Percentiles rank a stretch among this genome's conserved stretches.
These are phyloP conservation scores for Saccharomyces kudriavzevii DNA, from an alignment of 805 yeast species.

Conservation along the genomic window DNA sequence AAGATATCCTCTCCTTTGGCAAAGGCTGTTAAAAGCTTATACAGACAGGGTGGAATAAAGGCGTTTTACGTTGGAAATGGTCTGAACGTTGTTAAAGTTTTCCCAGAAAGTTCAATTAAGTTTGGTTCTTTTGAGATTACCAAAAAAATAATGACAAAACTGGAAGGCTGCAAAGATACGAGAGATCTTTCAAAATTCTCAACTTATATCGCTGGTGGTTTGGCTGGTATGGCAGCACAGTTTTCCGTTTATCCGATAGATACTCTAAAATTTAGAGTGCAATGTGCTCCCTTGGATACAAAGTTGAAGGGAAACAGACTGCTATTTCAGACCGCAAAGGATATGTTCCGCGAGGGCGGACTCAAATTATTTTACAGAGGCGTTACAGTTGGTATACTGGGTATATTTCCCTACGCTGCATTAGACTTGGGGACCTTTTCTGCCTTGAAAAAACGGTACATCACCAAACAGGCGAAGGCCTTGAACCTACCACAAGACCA, in stretches of 20 bases:
- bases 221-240: constrained; percentile 93
- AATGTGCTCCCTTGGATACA: constrained; percentile 77
- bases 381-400: constrained; percentile 80
- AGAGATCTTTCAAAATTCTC: constrained; percentile 63
- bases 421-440: constrained; percentile 90
- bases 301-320: constrained; percentile 53
- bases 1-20: constrained; percentile 65
- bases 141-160: constrained; percentile 58
- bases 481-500: constrained; percentile 50
- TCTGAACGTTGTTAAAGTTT: constrained; percentile 81
- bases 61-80: constrained; percentile 96
- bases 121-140: constrained; percentile 91
- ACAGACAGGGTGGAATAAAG: constrained; percentile 79
- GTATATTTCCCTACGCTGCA: constrained; percentile 97
- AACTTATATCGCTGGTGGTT: constrained; percentile 88
- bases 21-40: constrained; percentile 73
- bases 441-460: constrained; percentile 71
- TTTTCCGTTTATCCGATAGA: constrained; percentile 92
- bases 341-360: constrained; percentile 77
- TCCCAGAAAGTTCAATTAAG: constrained; percentile 96
- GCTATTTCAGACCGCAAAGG: constrained; percentile 57
- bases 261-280: constrained; percentile 86
- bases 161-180: constrained; percentile 71
- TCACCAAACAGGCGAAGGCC: constrained; percentile 50
- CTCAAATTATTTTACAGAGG: constrained; percentile 76